Base-by-base conservation (phyloP, 352 stramenopile genomes). In the Pythium phragmiticola region DNA sequence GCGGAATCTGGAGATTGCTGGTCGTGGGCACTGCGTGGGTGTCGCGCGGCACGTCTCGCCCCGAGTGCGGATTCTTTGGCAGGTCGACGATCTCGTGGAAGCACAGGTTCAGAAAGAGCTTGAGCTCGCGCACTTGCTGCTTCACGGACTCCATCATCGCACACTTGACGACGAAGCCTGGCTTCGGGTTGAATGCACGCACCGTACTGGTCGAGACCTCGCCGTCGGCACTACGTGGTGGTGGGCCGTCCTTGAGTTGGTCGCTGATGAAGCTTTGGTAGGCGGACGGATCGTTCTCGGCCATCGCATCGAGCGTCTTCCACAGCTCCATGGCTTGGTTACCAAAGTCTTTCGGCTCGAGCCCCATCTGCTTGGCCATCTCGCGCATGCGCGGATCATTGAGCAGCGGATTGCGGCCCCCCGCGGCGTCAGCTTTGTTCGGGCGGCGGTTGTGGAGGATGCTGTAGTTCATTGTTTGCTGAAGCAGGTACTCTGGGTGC, bases 251-350 rank as follows among this genome's bases (percentile, higher is more conserved):
- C 52, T 83, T 80, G 52, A 95, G 71, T 68, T 95, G 87, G 33
- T 90, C 82, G n/a, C 77, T 73, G 63, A 95, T 90, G 61, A 95
- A 95, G 19, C 75, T 73, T 57, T 90, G 76, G 69, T 95, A 94
- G 42, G 73, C 73, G 36, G 69, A 74, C 1, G 83, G 85, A 55
- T 95, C 85, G 23, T 77, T 85, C 19, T 70, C 60, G 0, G 85
- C 81, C 75, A 95, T 82, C 21, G 87, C 70, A 52, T 92, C 81
- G 8, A 94, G 82, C 23, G 84, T 84, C 28, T 80, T 76, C 87
- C 87, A 95, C 37, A 95, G 60, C 6, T 69, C 60, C 47, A 86
- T 75, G 16, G 85, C 84, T 28, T 93, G 79, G 37, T 71, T 68
- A 19, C 83, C 79, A 37, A 94, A 81, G 53, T 91, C 80, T 57